Conservation (phyloP, 768 basidiomycete genomes). For the Hericium erinaceus region DNA sequence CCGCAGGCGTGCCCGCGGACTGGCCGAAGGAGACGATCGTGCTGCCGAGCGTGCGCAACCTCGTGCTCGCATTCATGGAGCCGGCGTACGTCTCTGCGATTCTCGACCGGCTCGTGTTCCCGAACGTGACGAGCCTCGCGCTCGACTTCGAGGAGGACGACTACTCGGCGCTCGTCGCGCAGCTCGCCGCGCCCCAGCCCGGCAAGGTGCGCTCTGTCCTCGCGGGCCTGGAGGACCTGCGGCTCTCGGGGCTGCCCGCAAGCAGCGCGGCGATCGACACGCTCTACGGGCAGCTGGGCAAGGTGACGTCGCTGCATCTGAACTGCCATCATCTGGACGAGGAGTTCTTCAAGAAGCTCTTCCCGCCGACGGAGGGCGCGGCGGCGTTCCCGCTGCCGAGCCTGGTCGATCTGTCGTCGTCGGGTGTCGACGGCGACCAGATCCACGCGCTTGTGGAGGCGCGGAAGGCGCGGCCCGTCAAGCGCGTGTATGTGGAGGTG, state of each 20-base stretch:
- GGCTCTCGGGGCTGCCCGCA: slow-evolving; percentile 43
- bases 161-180: slow-evolving; percentile 37
- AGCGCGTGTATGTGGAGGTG: slow-evolving; percentile 35
- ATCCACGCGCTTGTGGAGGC: slow-evolving; percentile 41
- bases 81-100: slow-evolving; percentile 25
- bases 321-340: slow-evolving; percentile 24
- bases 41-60: slow-evolving; percentile 19
- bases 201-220: slow-evolving; percentile 32
- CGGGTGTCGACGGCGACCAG: slow-evolving; percentile 30
- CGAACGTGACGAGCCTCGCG: slow-evolving; percentile 27
- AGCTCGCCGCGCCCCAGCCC: slow-evolving; percentile 32
- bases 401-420: slow-evolving; percentile 38
- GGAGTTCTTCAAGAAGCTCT: slow-evolving; percentile 20
- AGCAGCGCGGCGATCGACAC: slow-evolving; percentile 20
- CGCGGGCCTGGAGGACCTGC: slow-evolving; percentile 39
- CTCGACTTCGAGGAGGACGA: slow-evolving; percentile 53
- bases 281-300: slow-evolving; percentile 39
- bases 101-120: slow-evolving; percentile 24
- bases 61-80: slow-evolving; percentile 24
- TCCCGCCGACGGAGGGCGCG: neutral
- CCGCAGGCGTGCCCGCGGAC: slow-evolving; percentile 30
- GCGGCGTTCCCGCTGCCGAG: slow-evolving; percentile 35
- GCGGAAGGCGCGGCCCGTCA: slow-evolving; percentile 36
- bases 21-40: slow-evolving; percentile 23
- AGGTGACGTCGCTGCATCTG: slow-evolving; percentile 35